These are phyloP conservation scores for Flaveria trinervia DNA, from an alignment of 129 eudicot species.

Conservation along the genomic window DNA sequence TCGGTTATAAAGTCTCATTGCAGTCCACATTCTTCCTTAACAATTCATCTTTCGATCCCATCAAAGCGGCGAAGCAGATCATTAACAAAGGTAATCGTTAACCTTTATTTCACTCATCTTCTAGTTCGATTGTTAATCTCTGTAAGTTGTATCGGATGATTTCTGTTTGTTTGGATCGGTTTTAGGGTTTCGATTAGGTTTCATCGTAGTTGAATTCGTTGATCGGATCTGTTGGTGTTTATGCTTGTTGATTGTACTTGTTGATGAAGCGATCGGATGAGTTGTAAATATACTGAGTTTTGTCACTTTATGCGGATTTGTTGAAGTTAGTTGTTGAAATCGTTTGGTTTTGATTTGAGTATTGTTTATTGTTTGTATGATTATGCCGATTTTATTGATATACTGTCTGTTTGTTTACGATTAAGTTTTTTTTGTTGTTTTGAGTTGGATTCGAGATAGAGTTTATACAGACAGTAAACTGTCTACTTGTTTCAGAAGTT, in stretches of 20 bases:
- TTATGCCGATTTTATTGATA: not conserved
- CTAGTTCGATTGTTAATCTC: not conserved
- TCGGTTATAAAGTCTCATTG: slow-evolving; percentile 14
- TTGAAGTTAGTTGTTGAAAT: not conserved
- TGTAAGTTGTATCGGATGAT: not conserved
- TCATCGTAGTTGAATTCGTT: not conserved
- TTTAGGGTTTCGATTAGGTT: not conserved
- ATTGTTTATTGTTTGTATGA: not conserved
- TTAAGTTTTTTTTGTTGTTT: not conserved
- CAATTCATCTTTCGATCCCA: not conserved
- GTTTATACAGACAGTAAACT: not conserved
- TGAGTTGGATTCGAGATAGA: not conserved
- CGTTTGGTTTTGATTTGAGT: not conserved
- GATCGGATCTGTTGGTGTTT: no score
- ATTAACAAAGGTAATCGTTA: not conserved
- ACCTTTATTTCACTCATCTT: no score
- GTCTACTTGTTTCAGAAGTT: not conserved
- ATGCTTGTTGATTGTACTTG: not conserved
- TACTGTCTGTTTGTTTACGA: not conserved
- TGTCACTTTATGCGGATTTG: not conserved
- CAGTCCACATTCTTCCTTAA: not conserved
- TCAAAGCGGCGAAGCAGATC: slow-evolving; percentile 11
- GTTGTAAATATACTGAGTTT: not conserved
- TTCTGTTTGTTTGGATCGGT: not conserved
- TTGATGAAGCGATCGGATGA: slow-evolving; percentile 15